Conservation (phyloP, 2,329 filamentous ascomycete genomes). For the Curvularia spicifera region DNA sequence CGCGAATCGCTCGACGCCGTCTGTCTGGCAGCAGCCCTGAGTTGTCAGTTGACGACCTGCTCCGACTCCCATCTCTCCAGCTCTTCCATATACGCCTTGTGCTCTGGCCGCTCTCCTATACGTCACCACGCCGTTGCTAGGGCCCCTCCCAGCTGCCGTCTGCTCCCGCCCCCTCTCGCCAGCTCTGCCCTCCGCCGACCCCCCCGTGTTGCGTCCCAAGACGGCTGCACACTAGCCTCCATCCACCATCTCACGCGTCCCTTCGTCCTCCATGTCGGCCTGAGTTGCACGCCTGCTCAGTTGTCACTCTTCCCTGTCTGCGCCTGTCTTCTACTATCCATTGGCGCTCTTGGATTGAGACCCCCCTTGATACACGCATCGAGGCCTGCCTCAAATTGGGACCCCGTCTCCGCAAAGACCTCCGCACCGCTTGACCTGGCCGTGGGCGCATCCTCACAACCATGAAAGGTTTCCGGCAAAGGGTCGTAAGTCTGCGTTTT, state of each 20-base stretch:
- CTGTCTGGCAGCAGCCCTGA: constrained; percentile 29
- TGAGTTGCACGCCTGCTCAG: constrained; percentile 30
- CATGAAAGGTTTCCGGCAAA: constrained; percentile 98
- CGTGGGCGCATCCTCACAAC: constrained; percentile 55
- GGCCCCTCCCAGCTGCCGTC: constrained; percentile 28
- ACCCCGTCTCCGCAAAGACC: constrained; percentile 35
- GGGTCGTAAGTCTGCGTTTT: constrained; percentile 75
- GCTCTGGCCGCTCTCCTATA: constrained; percentile 20
- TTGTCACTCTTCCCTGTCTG: constrained; percentile 23
- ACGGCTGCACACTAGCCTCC: constrained; percentile 39
- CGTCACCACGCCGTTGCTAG: constrained; percentile 28
- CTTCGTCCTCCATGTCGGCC: constrained; percentile 36
- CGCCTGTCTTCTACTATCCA: constrained; percentile 31
- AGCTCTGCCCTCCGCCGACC: constrained; percentile 34
- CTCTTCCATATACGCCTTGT: constrained; percentile 14
- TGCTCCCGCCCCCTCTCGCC: constrained; percentile 23
- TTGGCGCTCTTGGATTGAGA: constrained; percentile 39
- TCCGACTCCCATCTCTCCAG: constrained; percentile 26
- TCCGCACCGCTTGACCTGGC: constrained; percentile 40
- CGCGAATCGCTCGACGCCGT: constrained; percentile 29
- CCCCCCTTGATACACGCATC: constrained; percentile 30
- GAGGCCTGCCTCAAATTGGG: constrained; percentile 31
- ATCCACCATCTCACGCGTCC: constrained; percentile 34
- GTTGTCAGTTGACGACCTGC: constrained; percentile 30
- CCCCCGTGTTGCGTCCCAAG: constrained; percentile 31